Evolutionary conservation across 164 flowering plant species (phyloP).

Genomic region (Sedum album): DNA sequence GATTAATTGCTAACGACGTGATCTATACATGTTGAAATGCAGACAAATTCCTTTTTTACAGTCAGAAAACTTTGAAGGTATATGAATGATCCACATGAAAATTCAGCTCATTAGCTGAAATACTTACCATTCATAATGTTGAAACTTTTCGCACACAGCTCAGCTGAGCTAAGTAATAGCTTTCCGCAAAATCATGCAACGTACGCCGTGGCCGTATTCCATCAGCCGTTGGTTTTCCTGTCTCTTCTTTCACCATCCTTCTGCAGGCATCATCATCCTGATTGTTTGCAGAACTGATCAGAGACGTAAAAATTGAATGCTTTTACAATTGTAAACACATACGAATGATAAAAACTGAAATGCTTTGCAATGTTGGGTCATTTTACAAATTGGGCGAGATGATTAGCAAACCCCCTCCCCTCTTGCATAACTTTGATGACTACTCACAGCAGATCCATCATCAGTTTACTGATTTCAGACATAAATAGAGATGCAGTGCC

Average conservation of each 20-base stretch:
- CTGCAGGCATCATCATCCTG: conserved; percentile 54
- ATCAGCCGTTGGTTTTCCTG: conserved; percentile 31
- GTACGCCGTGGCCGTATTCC: conserved; percentile 53
- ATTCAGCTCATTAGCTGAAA: background rate
- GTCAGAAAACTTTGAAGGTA: no score
- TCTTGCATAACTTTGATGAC: background rate
- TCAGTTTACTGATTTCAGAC: background rate
- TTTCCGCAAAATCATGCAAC: conserved; percentile 93
- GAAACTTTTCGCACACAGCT: conserved; percentile 35
- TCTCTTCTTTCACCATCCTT: conserved; percentile 46
- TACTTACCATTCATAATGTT: background rate
- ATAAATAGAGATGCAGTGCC: background rate
- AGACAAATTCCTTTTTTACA: no score
- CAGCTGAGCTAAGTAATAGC: conserved; percentile 66
- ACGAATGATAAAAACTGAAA: no score
- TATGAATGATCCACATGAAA: no score
- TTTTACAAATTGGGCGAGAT: background rate
- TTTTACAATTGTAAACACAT: background rate
- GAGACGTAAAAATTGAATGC: background rate
- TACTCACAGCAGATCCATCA: background rate
- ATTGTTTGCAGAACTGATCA: background rate
- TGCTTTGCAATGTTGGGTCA: no score
- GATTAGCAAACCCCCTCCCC: background rate
- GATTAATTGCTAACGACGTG: no score
- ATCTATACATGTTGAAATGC: no score